Evolutionary conservation across 208 protist species (phyloP).

Genomic region (Spongospora subterranea): DNA sequence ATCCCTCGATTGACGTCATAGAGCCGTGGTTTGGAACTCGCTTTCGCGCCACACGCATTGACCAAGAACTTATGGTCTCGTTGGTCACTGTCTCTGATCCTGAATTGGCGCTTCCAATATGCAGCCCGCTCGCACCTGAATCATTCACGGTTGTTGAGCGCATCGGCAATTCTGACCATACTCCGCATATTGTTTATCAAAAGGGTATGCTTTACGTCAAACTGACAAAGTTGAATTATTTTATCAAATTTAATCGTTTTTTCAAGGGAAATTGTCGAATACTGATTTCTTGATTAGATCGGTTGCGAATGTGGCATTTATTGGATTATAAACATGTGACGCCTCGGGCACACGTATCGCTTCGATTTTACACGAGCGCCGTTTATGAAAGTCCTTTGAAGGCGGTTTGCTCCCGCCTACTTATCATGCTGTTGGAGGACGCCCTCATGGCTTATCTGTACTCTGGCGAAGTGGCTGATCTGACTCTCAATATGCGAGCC

Average conservation of each 20-base stretch:
- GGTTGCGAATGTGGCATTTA: conserved; percentile 2
- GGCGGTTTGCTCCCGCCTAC: neutral
- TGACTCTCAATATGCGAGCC: neutral
- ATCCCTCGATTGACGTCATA: neutral
- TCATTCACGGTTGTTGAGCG: neutral
- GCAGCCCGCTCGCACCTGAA: neutral
- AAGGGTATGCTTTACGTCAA: too few species aligned
- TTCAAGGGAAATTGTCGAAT: too few species aligned
- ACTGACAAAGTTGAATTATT: too few species aligned
- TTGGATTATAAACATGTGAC: neutral
- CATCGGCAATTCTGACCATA: neutral
- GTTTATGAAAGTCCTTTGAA: neutral
- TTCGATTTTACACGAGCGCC: conserved; percentile 12
- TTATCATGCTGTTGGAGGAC: conserved; percentile 30
- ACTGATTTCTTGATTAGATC: too few species aligned
- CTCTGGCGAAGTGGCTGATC: conserved; percentile 6
- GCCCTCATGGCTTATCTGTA: conserved; percentile 17
- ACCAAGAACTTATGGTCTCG: neutral
- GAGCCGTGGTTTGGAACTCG: conserved; percentile 34
- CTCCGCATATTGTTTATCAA: neutral
- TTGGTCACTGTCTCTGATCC: neutral
- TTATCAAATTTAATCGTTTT: too few species aligned
- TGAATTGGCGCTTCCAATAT: neutral
- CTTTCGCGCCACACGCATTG: neutral
- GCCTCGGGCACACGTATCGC: neutral